phyloP scores from a whole-genome alignment of 805 yeast species.

The Ogataea saltuana region DNA sequence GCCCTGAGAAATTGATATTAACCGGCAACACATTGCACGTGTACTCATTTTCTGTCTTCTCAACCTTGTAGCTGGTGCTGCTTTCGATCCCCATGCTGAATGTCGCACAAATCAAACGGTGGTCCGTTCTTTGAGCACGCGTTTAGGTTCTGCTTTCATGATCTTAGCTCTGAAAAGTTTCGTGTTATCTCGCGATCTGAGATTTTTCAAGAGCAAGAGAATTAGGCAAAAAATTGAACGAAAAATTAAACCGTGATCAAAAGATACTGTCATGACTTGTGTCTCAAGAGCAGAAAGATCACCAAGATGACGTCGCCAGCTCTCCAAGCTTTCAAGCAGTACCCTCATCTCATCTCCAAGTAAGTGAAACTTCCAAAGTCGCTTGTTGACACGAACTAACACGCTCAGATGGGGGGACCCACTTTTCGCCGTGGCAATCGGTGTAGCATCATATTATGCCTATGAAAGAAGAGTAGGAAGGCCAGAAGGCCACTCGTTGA shows the following conservation, averaged over 20 bases:
- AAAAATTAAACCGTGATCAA: too few relatives aligned
- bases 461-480: conserved; percentile 62
- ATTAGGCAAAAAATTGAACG: too few relatives aligned
- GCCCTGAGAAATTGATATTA: conserved; percentile 18
- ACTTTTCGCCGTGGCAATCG: conserved; percentile 59
- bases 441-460: conserved; percentile 61
- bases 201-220: too few relatives aligned
- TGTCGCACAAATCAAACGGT: too few relatives aligned
- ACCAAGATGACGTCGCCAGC: conserved; percentile 5
- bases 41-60: conserved; percentile 8
- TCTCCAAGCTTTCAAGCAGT: conserved; percentile 14
- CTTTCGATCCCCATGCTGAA: too few relatives aligned
- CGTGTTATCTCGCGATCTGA: too few relatives aligned
- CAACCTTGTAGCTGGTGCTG: too few relatives aligned
- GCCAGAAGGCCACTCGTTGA: conserved; percentile 58
- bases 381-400: conserved; percentile 2
- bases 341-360: conserved; percentile 18
- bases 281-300: not conserved
- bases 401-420: conserved; percentile 56
- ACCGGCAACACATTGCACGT: conserved; percentile 26
- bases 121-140: too few relatives aligned
- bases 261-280: too few relatives aligned
- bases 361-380: conserved; percentile 3
- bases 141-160: too few relatives aligned
- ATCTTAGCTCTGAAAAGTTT: too few relatives aligned